phyloP scores from a whole-genome alignment of 352 stramenopile species.

The Phytophthora meadii region DNA sequence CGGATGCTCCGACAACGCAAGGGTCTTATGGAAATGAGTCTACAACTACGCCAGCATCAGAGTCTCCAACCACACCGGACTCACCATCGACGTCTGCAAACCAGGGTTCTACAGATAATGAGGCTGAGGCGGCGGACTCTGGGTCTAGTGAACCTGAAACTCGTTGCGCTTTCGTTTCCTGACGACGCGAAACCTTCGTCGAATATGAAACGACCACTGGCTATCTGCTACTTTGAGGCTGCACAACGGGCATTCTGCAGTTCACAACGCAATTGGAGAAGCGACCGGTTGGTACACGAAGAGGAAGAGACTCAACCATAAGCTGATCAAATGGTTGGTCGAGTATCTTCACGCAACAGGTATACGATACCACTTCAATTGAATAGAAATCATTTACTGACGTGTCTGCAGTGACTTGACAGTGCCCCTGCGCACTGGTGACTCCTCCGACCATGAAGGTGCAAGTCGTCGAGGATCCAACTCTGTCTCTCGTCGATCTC shows the following conservation, averaged over 20 bases:
- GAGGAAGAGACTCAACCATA: background rate
- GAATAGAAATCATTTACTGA: background rate
- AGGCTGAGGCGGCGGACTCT: no score
- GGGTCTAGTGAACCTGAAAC: no score
- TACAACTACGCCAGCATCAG: no score
- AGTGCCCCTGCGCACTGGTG: conserved; percentile 26
- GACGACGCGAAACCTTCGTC: conserved; percentile 22
- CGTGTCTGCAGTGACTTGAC: conserved; percentile 32
- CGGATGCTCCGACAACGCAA: no score
- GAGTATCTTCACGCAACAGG: conserved; percentile 15
- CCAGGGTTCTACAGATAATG: no score
- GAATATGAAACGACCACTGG: conserved; percentile 36
- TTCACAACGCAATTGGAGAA: conserved; percentile 22
- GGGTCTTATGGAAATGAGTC: no score
- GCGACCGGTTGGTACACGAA: background rate
- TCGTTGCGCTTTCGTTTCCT: conserved; percentile 20
- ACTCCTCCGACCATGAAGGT: conserved; percentile 26
- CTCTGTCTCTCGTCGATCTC: conserved; percentile 32
- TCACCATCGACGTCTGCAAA: no score
- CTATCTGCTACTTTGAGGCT: conserved; percentile 1
- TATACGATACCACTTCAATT: no score
- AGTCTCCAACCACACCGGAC: no score
- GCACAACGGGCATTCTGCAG: background rate
- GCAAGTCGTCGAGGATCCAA: conserved; percentile 25
- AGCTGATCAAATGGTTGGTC: conserved; percentile 20